These are phyloP conservation scores for Colletotrichum musicola DNA, from an alignment of 2,329 filamentous ascomycete species.

Conservation along the genomic window DNA sequence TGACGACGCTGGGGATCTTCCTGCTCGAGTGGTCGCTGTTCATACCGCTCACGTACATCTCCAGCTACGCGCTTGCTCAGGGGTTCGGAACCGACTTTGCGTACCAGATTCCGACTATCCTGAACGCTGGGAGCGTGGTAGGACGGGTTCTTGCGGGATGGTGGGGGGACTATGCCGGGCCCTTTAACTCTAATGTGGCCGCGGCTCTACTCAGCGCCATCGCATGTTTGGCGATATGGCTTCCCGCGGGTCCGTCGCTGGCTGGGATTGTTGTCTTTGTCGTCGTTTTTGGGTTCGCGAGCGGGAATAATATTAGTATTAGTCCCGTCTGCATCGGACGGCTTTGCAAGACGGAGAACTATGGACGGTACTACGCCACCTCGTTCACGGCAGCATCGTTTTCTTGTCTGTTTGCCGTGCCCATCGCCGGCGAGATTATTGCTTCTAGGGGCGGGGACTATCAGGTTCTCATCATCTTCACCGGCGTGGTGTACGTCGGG, in stretches of 20 bases:
- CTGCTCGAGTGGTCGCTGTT: constrained; percentile 81
- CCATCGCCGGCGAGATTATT: constrained; percentile 75
- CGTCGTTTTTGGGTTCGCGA: constrained; percentile 83
- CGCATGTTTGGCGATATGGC: constrained; percentile 80
- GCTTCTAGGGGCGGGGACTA: constrained; percentile 69
- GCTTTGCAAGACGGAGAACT: constrained; percentile 83
- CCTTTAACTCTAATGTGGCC: constrained; percentile 86
- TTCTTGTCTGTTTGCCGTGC: constrained; percentile 73
- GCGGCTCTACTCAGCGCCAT: constrained; percentile 71
- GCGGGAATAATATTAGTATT: constrained; percentile 82
- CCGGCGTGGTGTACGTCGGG: constrained; percentile 69
- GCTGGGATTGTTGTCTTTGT: constrained; percentile 79
- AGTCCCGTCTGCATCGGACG: constrained; percentile 87
- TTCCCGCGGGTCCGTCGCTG: constrained; percentile 70
- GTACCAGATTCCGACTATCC: constrained; percentile 82
- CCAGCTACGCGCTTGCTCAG: constrained; percentile 76
- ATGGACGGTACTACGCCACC: constrained; percentile 87
- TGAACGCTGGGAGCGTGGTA: constrained; percentile 84
- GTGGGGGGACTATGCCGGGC: constrained; percentile 82
- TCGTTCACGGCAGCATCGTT: constrained; percentile 83
- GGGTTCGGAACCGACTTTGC: constrained; percentile 75
- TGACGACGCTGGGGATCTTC: constrained; percentile 76
- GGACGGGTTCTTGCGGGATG: constrained; percentile 84
- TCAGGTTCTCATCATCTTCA: constrained; percentile 75
- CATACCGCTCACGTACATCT: constrained; percentile 85